Base-by-base conservation (phyloP, 805 yeast genomes). In the Candida sakaeoensis region DNA sequence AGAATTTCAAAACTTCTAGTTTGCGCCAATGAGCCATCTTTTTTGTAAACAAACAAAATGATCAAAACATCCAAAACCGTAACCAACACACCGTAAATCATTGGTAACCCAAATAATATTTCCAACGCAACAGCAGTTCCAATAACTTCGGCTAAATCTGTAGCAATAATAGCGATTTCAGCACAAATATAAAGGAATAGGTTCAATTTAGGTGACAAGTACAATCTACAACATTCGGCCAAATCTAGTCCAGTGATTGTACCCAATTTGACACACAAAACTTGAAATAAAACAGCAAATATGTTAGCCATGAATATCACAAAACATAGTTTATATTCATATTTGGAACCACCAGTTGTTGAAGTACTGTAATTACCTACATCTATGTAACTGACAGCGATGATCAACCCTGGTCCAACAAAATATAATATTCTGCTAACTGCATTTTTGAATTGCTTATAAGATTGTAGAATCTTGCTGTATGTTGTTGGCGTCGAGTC, bases 331-430 rank as follows among this genome's bases (percentile, higher is more conserved):
- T 82, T 75, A 60, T 81, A 89, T 54, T 80, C 76, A 52, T 80
- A 85, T 40, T 79, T 72, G 2, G 95, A 90, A 37, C 96, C 97
- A 1, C 95, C 87, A 12, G 86, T 75, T 1, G 89, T 95, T 12
- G 93, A 88, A 0, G 96, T 85, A 32, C 95, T 79, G 61, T 87
- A 89, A 60, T 89, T 89, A 31, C 97, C 97, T 1, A 96, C 96
- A 57, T 89, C 97, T 72, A 89, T 85, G 54, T 89, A 90, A 2
- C 95, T 93, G 39, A 90, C 95, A 22, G 89, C 75, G 17, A 89
- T 88, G 78, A 88, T 74, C 29, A 89, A 70, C 0, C 96, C 96
- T 0, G 96, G 96, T 0, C 96, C 96, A 14, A 88, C 68, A 57
- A 89, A 89, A 36, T 73, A 41, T 13, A 36, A 12, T 5, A 28